Evolutionary conservation across 225 moss, liverwort and hornwort species (phyloP).

Genomic region (Bryoerythrophyllum caledonicum): DNA sequence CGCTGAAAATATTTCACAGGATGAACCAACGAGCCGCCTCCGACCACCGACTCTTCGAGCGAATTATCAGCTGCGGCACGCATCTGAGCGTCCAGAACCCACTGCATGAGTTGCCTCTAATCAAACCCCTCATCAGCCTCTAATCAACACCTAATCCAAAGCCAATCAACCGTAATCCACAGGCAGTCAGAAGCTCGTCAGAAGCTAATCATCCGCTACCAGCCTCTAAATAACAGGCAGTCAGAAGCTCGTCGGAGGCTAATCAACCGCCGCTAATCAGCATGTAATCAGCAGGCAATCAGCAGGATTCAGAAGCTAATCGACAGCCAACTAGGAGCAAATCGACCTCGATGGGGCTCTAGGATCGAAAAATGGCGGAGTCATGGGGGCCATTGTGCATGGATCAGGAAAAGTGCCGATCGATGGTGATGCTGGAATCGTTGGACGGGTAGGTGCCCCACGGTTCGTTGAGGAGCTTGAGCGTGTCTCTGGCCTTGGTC

Average conservation of each 20-base stretch:
- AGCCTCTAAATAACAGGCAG: too few species aligned
- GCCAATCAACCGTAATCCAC: too few species aligned
- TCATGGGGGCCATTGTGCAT: background rate
- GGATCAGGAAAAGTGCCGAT: slow-evolving; percentile 14
- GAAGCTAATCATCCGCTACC: too few species aligned
- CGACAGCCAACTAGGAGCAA: too few species aligned
- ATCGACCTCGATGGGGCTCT: background rate
- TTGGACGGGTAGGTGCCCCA: slow-evolving; percentile 35
- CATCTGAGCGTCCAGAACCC: background rate
- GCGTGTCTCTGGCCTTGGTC: slow-evolving; percentile 50
- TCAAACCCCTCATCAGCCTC: background rate
- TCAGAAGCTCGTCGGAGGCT: too few species aligned
- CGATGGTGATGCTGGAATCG: slow-evolving; percentile 21
- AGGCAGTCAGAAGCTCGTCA: too few species aligned
- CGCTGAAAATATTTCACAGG: background rate
- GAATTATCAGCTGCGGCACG: background rate
- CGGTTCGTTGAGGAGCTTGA: slow-evolving; percentile 60
- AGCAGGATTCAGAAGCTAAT: too few species aligned
- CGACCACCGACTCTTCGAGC: slow-evolving; percentile 11
- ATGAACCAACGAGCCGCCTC: background rate
- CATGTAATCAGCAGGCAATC: too few species aligned
- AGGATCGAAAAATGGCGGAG: background rate
- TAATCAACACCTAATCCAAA: background rate
- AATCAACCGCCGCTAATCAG: too few species aligned
- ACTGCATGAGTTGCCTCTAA: background rate